These are phyloP conservation scores for Salicornia ramosissima DNA, from an alignment of 148 eudicot species.

Conservation along the genomic window DNA sequence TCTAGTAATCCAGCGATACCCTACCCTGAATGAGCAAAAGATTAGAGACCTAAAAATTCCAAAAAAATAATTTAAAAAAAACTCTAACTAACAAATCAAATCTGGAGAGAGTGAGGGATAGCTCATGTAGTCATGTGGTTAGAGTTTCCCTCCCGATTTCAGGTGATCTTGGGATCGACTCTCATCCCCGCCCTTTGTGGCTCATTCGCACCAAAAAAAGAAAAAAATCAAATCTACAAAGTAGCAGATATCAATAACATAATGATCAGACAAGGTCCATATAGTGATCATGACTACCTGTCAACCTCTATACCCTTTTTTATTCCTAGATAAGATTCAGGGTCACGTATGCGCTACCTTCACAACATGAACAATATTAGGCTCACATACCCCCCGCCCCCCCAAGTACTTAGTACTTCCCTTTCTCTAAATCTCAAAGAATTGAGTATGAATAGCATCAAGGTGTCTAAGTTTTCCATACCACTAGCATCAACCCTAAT, in stretches of 20 bases:
- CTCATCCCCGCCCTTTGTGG: no score
- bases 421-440: background rate
- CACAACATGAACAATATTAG: background rate
- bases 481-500: no score
- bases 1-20: conserved; percentile 74
- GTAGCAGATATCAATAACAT: background rate
- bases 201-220: no score
- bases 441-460: background rate
- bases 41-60: conserved; percentile 26
- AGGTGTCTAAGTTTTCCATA: no score
- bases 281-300: background rate
- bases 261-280: background rate
- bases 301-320: background rate
- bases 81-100: no score
- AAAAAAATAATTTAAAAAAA: background rate
- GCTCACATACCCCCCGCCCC: background rate
- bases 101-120: no score
- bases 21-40: conserved; percentile 67
- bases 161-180: no score
- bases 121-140: no score
- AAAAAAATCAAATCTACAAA: no score
- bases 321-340: background rate
- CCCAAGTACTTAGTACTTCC: background rate
- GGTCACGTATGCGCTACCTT: background rate
- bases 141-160: no score